These are phyloP conservation scores for Saccharomycopsis schoenii DNA, from an alignment of 805 yeast species.

Conservation along the genomic window DNA sequence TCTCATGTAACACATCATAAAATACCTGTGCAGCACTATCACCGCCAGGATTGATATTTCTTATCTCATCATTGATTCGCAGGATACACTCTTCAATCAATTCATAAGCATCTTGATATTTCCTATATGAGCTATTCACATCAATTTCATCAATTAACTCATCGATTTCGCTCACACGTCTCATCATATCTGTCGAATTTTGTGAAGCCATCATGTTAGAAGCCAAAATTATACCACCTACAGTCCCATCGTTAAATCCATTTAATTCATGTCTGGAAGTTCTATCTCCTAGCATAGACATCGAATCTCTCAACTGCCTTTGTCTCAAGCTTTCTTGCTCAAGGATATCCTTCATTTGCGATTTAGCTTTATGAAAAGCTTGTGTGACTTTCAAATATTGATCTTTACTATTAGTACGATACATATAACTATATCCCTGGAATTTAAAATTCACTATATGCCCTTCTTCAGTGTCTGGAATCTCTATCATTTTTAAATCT, in stretches of 20 bases:
- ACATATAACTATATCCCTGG: slow-evolving; percentile 42
- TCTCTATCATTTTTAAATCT: slow-evolving; percentile 42
- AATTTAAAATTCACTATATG: slow-evolving; percentile 38
- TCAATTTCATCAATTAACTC: slow-evolving; percentile 62
- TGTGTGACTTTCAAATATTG: slow-evolving; percentile 45
- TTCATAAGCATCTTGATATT: slow-evolving; percentile 36
- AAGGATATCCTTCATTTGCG: slow-evolving; percentile 47
- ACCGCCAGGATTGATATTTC: background rate
- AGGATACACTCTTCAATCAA: slow-evolving; percentile 18
- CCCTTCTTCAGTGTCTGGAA: slow-evolving; percentile 22
- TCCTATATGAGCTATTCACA: slow-evolving; percentile 51
- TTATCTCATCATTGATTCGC: slow-evolving; percentile 16
- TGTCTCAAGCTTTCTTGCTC: slow-evolving; percentile 39
- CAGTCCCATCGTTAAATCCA: background rate
- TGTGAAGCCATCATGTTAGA: slow-evolving; percentile 33
- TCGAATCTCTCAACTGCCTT: slow-evolving; percentile 34
- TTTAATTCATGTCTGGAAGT: slow-evolving; percentile 20
- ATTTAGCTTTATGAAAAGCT: slow-evolving; percentile 51
- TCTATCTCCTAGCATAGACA: slow-evolving; percentile 29
- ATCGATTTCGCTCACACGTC: slow-evolving; percentile 44
- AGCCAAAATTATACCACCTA: background rate
- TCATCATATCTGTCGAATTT: slow-evolving; percentile 34
- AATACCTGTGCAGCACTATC: slow-evolving; percentile 19
- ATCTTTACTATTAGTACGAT: slow-evolving; percentile 50
- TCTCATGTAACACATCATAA: slow-evolving; percentile 33